These are phyloP conservation scores for Silybum marianum DNA, from an alignment of 129 eudicot species.

Conservation along the genomic window DNA sequence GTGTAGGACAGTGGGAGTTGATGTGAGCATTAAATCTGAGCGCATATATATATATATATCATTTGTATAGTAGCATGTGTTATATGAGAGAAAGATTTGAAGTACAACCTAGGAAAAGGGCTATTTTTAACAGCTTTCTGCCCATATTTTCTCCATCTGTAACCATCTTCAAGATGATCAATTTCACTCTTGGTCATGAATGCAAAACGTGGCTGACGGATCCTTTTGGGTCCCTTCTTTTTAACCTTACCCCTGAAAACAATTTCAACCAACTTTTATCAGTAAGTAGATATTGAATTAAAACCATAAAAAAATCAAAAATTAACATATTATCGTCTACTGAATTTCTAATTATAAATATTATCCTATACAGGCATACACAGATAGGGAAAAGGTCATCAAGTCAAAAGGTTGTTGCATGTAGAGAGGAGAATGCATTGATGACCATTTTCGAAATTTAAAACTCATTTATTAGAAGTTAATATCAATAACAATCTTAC, in stretches of 20 bases:
- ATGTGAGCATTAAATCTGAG: not conserved
- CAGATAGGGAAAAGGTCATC: not conserved
- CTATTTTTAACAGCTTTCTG: constrained; percentile 97
- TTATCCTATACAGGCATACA: not conserved
- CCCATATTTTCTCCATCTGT: constrained; percentile 94
- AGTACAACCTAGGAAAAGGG: constrained; percentile 86
- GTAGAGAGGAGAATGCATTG: constrained; percentile 4
- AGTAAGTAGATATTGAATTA: constrained; percentile 1
- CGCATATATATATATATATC: not conserved
- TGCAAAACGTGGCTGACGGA: constrained; percentile 80
- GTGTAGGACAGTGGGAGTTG: not conserved
- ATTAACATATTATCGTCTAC: not conserved
- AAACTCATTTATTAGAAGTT: constrained; percentile 22
- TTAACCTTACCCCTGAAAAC: constrained; percentile 62
- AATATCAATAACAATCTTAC: constrained; percentile 23
- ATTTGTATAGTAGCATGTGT: not conserved
- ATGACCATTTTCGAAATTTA: not conserved
- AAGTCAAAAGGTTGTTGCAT: constrained; percentile 22
- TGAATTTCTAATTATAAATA: not conserved
- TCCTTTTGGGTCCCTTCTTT: constrained; percentile 66
- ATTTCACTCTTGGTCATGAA: constrained; percentile 92
- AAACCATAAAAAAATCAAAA: too few species aligned
- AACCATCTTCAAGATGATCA: constrained; percentile 98
- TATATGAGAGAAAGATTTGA: not conserved
- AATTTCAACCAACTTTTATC: constrained; percentile 27